These are phyloP conservation scores for Ramularia endophylla DNA, from an alignment of 2,329 filamentous ascomycete genomes.

Conservation along the genomic window DNA sequence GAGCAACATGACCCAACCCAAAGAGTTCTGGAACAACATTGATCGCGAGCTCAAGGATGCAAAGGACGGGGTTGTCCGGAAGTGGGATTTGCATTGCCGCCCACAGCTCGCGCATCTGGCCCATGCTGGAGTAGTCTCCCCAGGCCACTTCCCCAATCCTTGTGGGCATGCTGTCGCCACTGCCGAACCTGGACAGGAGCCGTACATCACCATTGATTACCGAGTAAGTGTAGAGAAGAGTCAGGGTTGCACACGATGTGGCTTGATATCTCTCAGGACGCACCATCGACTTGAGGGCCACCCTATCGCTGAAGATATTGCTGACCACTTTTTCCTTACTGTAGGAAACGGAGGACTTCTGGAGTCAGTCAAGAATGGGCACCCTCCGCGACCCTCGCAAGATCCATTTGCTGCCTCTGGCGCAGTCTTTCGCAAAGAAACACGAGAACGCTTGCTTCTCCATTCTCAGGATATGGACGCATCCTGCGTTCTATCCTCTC, in stretches of 20 bases:
- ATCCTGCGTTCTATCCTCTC: slow-evolving; percentile 46
- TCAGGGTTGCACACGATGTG: too few relatives aligned
- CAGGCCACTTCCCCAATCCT: slow-evolving; percentile 25
- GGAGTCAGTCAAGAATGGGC: too few relatives aligned
- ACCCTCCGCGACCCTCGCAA: slow-evolving; percentile 31
- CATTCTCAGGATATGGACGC: slow-evolving; percentile 42
- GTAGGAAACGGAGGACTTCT: too few relatives aligned
- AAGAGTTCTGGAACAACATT: slow-evolving; percentile 23
- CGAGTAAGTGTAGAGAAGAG: too few relatives aligned
- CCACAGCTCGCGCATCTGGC: slow-evolving; percentile 43
- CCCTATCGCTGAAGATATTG: too few relatives aligned
- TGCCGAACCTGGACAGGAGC: slow-evolving; percentile 28
- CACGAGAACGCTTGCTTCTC: slow-evolving; percentile 33
- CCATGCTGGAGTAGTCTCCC: slow-evolving; percentile 40
- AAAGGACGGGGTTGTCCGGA: slow-evolving; percentile 25
- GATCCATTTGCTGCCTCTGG: slow-evolving; percentile 30
- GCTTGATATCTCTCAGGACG: too few relatives aligned
- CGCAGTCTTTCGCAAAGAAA: slow-evolving; percentile 26
- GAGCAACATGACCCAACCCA: slow-evolving; percentile 35
- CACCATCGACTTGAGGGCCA: too few relatives aligned
- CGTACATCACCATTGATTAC: slow-evolving; percentile 3
- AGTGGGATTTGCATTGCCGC: slow-evolving; percentile 38
- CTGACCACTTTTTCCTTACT: too few relatives aligned
- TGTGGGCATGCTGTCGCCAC: slow-evolving; percentile 36
- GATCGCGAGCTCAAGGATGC: neutral